Evolutionary conservation across 768 basidiomycete genomes (phyloP).

Genomic region (Mycena crocata): DNA sequence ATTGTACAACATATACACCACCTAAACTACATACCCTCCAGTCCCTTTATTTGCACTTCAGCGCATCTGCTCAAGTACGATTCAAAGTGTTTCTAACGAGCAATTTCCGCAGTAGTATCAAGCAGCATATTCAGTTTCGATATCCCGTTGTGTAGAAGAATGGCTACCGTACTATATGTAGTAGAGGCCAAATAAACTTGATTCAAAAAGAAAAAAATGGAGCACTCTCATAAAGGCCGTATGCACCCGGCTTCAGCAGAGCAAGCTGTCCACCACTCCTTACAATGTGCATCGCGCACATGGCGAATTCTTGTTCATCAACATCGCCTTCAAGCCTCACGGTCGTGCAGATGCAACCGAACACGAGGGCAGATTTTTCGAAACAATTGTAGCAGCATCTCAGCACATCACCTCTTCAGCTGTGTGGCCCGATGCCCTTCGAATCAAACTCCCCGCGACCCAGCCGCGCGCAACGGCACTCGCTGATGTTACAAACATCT

Average conservation of each 20-base stretch:
- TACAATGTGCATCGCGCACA: constrained; percentile 9
- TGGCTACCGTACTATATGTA: too few species aligned
- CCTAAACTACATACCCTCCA: too few species aligned
- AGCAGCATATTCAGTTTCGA: too few species aligned
- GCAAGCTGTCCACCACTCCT: constrained; percentile 25
- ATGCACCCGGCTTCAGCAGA: constrained; percentile 7
- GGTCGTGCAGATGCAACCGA: neutral
- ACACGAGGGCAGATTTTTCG: neutral
- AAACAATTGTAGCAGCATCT: neutral
- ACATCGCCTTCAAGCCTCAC: neutral
- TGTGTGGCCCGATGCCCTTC: neutral
- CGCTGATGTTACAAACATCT: neutral
- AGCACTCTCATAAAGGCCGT: constrained; percentile 14
- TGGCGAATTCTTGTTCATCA: constrained; percentile 15
- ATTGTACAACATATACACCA: too few species aligned
- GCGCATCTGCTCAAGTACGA: too few species aligned
- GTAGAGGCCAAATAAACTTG: too few species aligned
- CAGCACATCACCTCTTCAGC: neutral
- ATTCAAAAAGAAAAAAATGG: too few species aligned
- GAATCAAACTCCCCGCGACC: neutral
- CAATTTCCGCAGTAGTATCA: too few species aligned
- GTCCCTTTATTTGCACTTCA: too few species aligned
- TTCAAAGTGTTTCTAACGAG: too few species aligned
- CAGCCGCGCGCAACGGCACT: neutral
- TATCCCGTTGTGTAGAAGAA: too few species aligned